Evolutionary conservation across 2,329 filamentous ascomycete species (phyloP), one percentile per base, ranked within the genome.

Genomic region (Berkeleyomyces rouxiae): DNA sequence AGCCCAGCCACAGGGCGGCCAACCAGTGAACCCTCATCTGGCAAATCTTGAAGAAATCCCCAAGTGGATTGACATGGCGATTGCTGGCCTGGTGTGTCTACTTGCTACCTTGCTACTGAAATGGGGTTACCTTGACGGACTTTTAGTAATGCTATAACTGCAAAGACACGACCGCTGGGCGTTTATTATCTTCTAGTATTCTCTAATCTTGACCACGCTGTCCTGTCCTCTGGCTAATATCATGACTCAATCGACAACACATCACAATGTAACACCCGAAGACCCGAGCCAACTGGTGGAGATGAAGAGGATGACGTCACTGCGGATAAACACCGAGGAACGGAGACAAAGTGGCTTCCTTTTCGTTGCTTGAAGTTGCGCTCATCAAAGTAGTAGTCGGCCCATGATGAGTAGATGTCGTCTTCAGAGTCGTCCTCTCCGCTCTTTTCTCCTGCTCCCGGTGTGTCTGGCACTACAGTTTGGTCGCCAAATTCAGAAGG

Each of bases 1-100:
- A 39, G 49, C 10, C n/a, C 37, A n/a, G 7, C 49, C 33, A 39
- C 49, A 16, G 10, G 31, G 31, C 13, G 49, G 7, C 23, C 49
- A 55, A 37, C n/a, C 49, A 3, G 37, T 59, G 43, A 66, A 66
- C 47, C 64, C 66, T 10, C 67, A 66, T 63, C 65, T 69, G 57
- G 63, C 70, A 47, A 61, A 67, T 44, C 67, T 70, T 13, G 78
- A 81, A 37, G 81, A 76, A 1, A 80, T 88, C 13, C 81, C 85
- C 1, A 74, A 83, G 10, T 95, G 89, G 87, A 78, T 96, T 16
- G 91, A 96, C 72, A 82, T 88, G 66, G 81, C 85, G 44, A 96
- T 96, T 67, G 82, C 85, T 31, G 85, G 82, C 5, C 73, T 96
- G 16, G 76, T 88, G 0, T 78, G 88, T 11, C 77, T 87, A 36